Evolutionary conservation across 345 rosid genomes (phyloP), one percentile per base, ranked within the genome.

Genomic region (Hibiscus syriacus): DNA sequence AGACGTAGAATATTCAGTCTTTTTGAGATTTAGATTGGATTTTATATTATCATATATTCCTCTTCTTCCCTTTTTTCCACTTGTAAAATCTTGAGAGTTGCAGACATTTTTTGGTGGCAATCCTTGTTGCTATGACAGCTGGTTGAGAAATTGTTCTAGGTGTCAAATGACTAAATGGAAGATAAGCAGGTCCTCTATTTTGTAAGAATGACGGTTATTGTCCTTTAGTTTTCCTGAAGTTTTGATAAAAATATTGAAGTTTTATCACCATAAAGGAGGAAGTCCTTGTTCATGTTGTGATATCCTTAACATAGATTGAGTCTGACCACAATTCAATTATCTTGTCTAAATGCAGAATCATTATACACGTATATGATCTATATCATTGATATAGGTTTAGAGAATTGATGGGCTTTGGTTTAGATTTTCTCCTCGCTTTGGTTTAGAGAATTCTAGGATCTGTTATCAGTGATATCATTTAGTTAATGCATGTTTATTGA

Each of bases 61-160:
- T n/a, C n/a, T n/a, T 63, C 45, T 69, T 59, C 64, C 62, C 6
- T 62, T 19, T 68, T 2, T 16, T 76, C 72, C 73, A 72, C 57
- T 70, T 69, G 50, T 64, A 57, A 57, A 66, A 74, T 63, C 72
- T 63, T 16, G 68, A 52, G 64, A 71, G 69, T 67, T 72, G 81
- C 79, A 71, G 76, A 76, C 45, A 22, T 70, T 36, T 63, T 70
- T 64, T 48, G 58, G 36, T 48, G 75, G 68, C 62, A 66, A 64
- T 41, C 66, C 49, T 32, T 58, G 25, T 58, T 34, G 64, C 64
- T 54, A 6, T 66, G 68, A 69, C 64, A 61, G 69, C 70, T 56
- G 74, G 70, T 38, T 68, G 65, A 69, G 73, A 75, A 26, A 64
- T 45, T 66, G 17, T 38, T 20, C 8, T 27, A 23, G 13, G 69